phyloP scores from a whole-genome alignment of 2,329 filamentous ascomycete genomes.

The Monosporascus ibericus region DNA sequence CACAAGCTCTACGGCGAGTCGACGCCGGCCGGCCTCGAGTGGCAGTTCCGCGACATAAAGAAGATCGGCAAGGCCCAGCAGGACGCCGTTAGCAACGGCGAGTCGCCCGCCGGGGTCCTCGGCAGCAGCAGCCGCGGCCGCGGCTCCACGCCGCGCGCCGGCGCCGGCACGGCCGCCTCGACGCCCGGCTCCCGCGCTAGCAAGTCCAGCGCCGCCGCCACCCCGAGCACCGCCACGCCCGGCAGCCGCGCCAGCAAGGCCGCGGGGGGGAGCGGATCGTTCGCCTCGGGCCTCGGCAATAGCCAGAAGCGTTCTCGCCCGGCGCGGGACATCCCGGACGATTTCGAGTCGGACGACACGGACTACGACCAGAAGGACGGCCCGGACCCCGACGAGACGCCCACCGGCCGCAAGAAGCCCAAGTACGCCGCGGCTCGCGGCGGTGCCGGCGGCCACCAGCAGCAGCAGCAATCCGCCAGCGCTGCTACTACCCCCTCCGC shows the following conservation, averaged over 20 bases:
- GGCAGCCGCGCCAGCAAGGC: neutral
- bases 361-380: slow-evolving; percentile 19
- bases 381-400: slow-evolving; percentile 17
- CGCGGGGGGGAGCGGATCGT: too few relatives aligned
- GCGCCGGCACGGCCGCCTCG: slow-evolving; percentile 17
- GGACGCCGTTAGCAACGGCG: slow-evolving; percentile 35
- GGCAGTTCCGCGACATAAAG: slow-evolving; percentile 54
- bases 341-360: slow-evolving; percentile 7
- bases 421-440: too few relatives aligned
- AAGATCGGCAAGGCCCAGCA: slow-evolving; percentile 43
- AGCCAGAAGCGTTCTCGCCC: too few relatives aligned
- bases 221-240: slow-evolving; percentile 1
- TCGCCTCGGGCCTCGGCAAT: too few relatives aligned
- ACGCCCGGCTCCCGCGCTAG: slow-evolving; percentile 19
- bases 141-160: slow-evolving; percentile 4
- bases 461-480: slow-evolving; percentile 4
- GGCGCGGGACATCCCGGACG: neutral
- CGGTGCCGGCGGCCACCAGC: neutral
- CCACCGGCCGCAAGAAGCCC: slow-evolving; percentile 3
- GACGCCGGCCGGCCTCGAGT: slow-evolving; percentile 51
- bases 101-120: slow-evolving; percentile 31
- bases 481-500: slow-evolving; percentile 15
- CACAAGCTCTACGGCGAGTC: slow-evolving; percentile 55
- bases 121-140: neutral
- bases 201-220: slow-evolving; percentile 11